Evolutionary conservation across 805 yeast genomes (phyloP), one percentile per base, ranked within the genome.

Genomic region (Candida suzukii): DNA sequence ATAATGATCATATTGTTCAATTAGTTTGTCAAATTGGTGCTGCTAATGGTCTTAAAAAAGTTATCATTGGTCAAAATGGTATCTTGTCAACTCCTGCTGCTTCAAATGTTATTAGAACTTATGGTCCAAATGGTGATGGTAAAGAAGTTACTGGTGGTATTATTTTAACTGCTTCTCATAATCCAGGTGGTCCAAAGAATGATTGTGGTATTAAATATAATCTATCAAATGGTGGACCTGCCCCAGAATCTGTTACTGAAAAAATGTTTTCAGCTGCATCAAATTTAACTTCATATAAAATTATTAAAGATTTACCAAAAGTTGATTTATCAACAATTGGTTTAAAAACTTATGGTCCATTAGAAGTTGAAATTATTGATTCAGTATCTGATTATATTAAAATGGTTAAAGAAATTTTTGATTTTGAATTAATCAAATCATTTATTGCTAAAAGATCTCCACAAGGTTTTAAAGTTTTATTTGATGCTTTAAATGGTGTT

Each of bases 151-250:
- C 96, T 12, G 99, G 98, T 46, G 98, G 98, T 47, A 91, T 91
- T 65, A 87, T 93, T 50, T 71, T 91, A 57, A 91, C 99, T 9
- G 98, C 98, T 2, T 83, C 95, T 20, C 99, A 91, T 65, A 91
- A 91, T 64, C 99, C 99, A 16, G 99, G 99, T 60, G 97, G 98
- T 9, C 96, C 96, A 43, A 66, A 73, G 22, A 80, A 85, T 49
- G 99, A 91, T 60, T 73, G 88, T 59, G 99, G 99, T 41, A 91
- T 91, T 70, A 91, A 91, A 68, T 93, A 93, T 70, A 93, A 91
- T 64, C 70, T 93, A 61, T 76, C 85, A 48, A 91, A 91, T 58
- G 99, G 99, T 51, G 99, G 96, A 3, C 99, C 99, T 33, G 98
- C 98, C 11, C 99, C 99, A 12, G 99, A 91, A 63, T 67, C 83